Conservation (phyloP, 192 early-diverging fungal species). For the Coemansia sp. region DNA sequence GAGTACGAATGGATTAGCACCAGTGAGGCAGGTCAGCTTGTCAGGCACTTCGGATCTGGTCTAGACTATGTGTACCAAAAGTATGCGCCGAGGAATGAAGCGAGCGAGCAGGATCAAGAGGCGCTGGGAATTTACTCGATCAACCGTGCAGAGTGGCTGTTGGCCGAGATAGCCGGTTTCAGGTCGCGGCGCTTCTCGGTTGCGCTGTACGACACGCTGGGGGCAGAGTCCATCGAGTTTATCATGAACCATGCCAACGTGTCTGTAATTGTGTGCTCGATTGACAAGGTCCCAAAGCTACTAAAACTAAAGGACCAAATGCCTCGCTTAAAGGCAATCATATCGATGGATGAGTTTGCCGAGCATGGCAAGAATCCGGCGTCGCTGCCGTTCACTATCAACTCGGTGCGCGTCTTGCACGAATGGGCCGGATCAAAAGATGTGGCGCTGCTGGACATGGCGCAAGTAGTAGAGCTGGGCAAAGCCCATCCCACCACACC, state of each 20-base stretch:
- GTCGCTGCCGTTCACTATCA: constrained; percentile 33
- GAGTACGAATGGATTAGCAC: constrained; percentile 66
- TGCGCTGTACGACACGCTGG: constrained; percentile 86
- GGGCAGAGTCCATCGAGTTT: constrained; percentile 73
- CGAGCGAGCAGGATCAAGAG: constrained; percentile 12
- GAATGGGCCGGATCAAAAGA: constrained; percentile 62
- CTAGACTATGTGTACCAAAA: constrained; percentile 59
- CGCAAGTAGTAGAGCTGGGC: constrained; percentile 57
- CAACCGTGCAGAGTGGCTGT: constrained; percentile 73
- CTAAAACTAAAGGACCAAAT: constrained; percentile 54
- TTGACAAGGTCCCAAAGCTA: constrained; percentile 56
- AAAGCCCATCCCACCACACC: constrained; percentile 46
- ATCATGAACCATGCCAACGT: constrained; percentile 79
- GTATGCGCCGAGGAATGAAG: constrained; percentile 3
- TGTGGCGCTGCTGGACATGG: constrained; percentile 56
- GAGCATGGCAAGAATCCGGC: constrained; percentile 32
- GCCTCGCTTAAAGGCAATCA: constrained; percentile 66
- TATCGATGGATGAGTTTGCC: constrained; percentile 66
- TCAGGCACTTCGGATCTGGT: constrained; percentile 65
- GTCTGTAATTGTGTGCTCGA: constrained; percentile 59
- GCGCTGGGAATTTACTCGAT: constrained; percentile 68
- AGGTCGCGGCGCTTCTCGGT: constrained; percentile 63
- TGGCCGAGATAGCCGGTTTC: constrained; percentile 64
- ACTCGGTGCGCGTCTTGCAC: constrained; percentile 32
- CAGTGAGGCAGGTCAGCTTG: constrained; percentile 54